These are phyloP conservation scores for Phytophthora sp. DNA, from an alignment of 352 stramenopile species.

Conservation along the genomic window DNA sequence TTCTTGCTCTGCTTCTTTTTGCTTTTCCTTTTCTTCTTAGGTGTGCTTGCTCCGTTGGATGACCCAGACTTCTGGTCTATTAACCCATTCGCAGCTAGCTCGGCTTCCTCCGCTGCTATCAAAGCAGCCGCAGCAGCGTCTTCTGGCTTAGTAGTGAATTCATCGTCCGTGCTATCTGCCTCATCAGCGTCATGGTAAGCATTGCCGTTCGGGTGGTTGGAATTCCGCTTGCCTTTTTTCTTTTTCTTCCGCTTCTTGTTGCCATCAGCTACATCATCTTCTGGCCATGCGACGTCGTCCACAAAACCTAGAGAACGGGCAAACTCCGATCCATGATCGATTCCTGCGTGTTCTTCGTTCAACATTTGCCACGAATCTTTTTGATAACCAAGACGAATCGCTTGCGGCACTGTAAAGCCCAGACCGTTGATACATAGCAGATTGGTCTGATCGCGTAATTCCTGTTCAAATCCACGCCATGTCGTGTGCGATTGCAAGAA, in stretches of 20 bases:
- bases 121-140: constrained; percentile 34
- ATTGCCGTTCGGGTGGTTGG: constrained; percentile 23
- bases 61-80: constrained; percentile 18
- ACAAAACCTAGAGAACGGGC: constrained; percentile 81
- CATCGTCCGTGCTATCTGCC: constrained; percentile 32
- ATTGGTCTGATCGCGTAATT: constrained; percentile 65
- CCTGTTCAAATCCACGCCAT: constrained; percentile 78
- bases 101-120: constrained; percentile 37
- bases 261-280: constrained; percentile 53
- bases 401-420: constrained; percentile 78
- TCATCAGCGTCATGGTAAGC: constrained; percentile 24
- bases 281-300: constrained; percentile 85
- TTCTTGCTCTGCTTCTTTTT: constrained; percentile 54
- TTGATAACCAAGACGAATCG: constrained; percentile 61
- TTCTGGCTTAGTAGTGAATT: constrained; percentile 34
- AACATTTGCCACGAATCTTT: constrained; percentile 75
- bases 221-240: constrained; percentile 59
- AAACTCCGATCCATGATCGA: constrained; percentile 86
- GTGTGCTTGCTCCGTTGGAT: constrained; percentile 39
- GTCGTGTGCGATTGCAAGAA: constrained; percentile 91
- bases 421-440: constrained; percentile 66
- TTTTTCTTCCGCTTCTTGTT: constrained; percentile 86
- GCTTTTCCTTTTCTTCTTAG: constrained; percentile 59
- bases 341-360: constrained; percentile 60
- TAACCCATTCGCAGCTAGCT: constrained; percentile 32